Evolutionary conservation across 1,284 basidiomycete species (phyloP).

Genomic region (Pyrrhoderma noxium): DNA sequence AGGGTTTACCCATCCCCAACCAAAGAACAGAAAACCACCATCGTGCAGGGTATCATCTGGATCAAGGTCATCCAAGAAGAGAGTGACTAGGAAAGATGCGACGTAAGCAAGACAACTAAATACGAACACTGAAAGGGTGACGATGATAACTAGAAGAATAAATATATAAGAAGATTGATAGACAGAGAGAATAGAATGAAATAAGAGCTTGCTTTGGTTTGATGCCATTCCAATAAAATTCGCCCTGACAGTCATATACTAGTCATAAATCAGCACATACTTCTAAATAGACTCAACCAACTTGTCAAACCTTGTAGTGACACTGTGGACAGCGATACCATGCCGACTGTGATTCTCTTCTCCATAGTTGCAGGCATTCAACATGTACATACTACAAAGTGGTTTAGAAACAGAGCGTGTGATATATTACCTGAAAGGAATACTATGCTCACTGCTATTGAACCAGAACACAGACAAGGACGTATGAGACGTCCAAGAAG

Average conservation of each 20-base stretch:
- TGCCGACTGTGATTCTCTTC: conserved; percentile 50
- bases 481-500: conserved; percentile 63
- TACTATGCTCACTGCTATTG: conserved; percentile 56
- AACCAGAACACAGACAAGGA: conserved; percentile 71
- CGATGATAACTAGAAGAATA: conserved; percentile 49
- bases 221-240: conserved; percentile 60
- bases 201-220: conserved; percentile 49
- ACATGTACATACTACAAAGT: conserved; percentile 60
- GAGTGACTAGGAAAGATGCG: conserved; percentile 66
- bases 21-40: conserved; percentile 30
- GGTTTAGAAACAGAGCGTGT: conserved; percentile 5
- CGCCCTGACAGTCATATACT: conserved; percentile 66
- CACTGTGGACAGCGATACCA: conserved; percentile 75
- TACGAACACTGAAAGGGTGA: conserved; percentile 51
- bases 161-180: background rate
- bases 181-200: background rate
- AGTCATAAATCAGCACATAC: background rate
- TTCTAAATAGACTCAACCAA: background rate
- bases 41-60: conserved; percentile 37
- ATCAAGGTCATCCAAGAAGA: conserved; percentile 29
- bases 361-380: conserved; percentile 67
- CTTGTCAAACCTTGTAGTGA: conserved; percentile 35
- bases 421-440: background rate
- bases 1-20: conserved; percentile 46
- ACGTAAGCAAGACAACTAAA: conserved; percentile 62